phyloP scores from a whole-genome alignment of 768 basidiomycete species.

The Boletales sp. region DNA sequence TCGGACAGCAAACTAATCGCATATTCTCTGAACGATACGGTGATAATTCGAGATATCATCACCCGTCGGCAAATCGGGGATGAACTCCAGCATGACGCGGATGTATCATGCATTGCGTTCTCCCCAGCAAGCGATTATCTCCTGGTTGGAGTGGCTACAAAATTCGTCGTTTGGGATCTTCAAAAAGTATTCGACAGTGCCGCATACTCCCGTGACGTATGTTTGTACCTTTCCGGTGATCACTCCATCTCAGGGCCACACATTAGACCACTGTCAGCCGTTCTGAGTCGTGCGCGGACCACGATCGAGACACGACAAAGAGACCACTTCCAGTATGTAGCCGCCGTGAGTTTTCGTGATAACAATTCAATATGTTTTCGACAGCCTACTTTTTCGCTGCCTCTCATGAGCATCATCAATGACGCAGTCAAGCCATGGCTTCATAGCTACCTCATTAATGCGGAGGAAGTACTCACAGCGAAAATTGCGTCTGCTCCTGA shows the following conservation, averaged over 20 bases:
- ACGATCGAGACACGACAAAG: constrained; percentile 1
- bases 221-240: background rate
- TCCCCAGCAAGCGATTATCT: constrained; percentile 8
- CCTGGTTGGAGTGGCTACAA: constrained; percentile 3
- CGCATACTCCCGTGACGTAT: constrained; percentile 1
- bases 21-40: constrained; percentile 7
- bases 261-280: background rate
- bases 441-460: constrained; percentile 7
- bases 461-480: constrained; percentile 6
- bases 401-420: constrained; percentile 16
- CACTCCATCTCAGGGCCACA: background rate
- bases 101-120: constrained; percentile 12
- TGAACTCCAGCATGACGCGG: constrained; percentile 3
- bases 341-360: background rate
- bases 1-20: constrained; percentile 13
- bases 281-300: constrained; percentile 1
- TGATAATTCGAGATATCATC: constrained; percentile 10
- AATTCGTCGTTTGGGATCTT: constrained; percentile 14
- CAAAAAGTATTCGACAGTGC: background rate
- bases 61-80: constrained; percentile 9
- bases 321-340: constrained; percentile 3
- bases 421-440: constrained; percentile 17
- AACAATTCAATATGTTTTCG: background rate
- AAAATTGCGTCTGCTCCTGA: constrained; percentile 3
- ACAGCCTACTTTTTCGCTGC: constrained; percentile 9